Evolutionary conservation across 164 flowering plant genomes (phyloP), one percentile per base, ranked within the genome.

Genomic region (Malania oleifera): DNA sequence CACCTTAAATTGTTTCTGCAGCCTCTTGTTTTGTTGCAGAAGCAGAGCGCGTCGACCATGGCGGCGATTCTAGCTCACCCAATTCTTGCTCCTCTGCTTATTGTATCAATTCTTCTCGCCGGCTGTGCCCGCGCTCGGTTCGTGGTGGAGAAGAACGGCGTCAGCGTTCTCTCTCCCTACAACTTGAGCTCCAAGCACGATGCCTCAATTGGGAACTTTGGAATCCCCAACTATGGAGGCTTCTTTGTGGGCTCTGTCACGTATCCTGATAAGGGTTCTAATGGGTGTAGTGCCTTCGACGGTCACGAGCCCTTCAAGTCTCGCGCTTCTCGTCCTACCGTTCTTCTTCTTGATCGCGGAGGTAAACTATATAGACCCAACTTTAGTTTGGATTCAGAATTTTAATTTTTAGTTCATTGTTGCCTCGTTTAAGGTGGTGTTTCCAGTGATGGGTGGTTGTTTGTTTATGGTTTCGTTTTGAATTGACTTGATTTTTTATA

Each of bases 291-390:
- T 0, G 15, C 73, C 1, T 86, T 89, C 38, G 70, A 67, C 3
- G 79, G 72, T 11, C 67, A 67, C 38, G 66, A 67, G 37, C 79
- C 86, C 38, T 82, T 81, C 72, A 81, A 77, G 59, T 62, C 85
- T 22, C 56, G 28, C 13, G 44, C 74, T 45, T 60, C 78, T 64
- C 74, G 70, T 6, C 89, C 96, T 9, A 70, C 73, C 23, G 54
- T 91, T 67, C 77, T 91, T 37, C 86, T 91, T 31, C 73, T 86
- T 37, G 98, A 91, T 67, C 90, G 98, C 31, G 98, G 98, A 78
- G 97, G 97, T 89, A 45, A 67, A 15, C 34, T 17, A 2, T 27
- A 13, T 26, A 20, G 7, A n/a, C n/a, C n/a, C n/a, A n/a, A n/a
- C n/a, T n/a, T n/a, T n/a, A n/a, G 13, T 15, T 2, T 15, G 13